phyloP scores from a whole-genome alignment of 768 basidiomycete species.

The Filobasidium floriforme region DNA sequence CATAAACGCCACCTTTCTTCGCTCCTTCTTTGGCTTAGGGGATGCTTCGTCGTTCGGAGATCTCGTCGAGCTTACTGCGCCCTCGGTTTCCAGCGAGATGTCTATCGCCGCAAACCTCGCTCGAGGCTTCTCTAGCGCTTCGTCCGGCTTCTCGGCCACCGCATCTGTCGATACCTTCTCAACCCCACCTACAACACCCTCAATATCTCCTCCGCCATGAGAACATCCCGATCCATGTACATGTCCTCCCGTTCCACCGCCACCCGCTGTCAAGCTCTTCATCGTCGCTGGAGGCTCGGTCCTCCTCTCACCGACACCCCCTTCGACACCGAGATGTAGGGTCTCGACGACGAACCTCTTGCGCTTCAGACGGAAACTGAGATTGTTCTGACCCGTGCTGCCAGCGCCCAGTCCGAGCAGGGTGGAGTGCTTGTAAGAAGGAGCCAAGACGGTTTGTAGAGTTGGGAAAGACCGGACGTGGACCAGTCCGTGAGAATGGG shows the following conservation, averaged over 20 bases:
- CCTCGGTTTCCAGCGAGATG: conserved; percentile 9
- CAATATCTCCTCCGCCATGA: conserved; percentile 10
- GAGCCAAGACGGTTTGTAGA: conserved; percentile 62
- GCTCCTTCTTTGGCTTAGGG: conserved; percentile 8
- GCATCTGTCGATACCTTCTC: neutral
- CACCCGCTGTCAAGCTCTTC: conserved; percentile 9
- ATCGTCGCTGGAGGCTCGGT: conserved; percentile 30
- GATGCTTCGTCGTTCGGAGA: neutral
- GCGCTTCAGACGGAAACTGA: conserved; percentile 86
- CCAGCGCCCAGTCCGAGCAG: conserved; percentile 65
- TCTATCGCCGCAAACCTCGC: conserved; percentile 18
- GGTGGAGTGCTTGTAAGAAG: conserved; percentile 73
- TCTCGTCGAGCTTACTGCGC: neutral
- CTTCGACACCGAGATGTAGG: conserved; percentile 55
- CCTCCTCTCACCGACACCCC: conserved; percentile 43
- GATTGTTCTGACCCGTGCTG: conserved; percentile 74
- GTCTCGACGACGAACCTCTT: conserved; percentile 85
- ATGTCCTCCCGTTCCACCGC: conserved; percentile 8
- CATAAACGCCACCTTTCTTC: conserved; percentile 27
- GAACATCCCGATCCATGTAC: neutral
- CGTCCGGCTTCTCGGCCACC: conserved; percentile 5
- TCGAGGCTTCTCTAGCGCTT: conserved; percentile 14
- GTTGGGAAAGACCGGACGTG: conserved; percentile 69
- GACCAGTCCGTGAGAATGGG: conserved; percentile 77
- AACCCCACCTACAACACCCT: neutral